phyloP scores from a whole-genome alignment of 2,329 filamentous ascomycete genomes.

The Ophiosphaerella narmari region DNA sequence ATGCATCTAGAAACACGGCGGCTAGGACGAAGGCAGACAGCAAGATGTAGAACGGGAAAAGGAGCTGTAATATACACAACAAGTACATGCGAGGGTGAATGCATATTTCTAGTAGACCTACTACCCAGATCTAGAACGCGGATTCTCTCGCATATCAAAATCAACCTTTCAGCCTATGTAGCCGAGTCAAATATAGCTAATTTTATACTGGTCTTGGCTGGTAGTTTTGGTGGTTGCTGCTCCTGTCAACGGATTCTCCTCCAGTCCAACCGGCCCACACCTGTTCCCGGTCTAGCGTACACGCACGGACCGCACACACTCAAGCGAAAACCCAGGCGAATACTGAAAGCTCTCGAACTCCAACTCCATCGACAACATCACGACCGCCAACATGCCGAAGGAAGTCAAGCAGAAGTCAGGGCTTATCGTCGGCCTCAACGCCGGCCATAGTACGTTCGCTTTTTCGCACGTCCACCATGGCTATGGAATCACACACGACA shows the following conservation, averaged over 20 bases:
- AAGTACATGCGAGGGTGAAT: too few species aligned
- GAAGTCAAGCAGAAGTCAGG: slow-evolving; percentile 60
- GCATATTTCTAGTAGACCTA: too few species aligned
- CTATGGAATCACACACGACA: slow-evolving; percentile 12
- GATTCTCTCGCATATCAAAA: too few species aligned
- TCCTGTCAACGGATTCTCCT: too few species aligned
- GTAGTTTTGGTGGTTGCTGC: too few species aligned
- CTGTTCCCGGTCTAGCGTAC: background rate
- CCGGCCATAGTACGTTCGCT: slow-evolving; percentile 65
- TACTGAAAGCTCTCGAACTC: slow-evolving; percentile 6
- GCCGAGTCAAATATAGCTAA: too few species aligned
- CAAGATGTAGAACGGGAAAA: slow-evolving; percentile 35
- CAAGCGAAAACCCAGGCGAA: background rate
- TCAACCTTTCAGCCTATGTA: too few species aligned
- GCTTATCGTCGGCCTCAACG: slow-evolving; percentile 66
- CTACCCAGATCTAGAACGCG: too few species aligned
- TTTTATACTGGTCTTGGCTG: too few species aligned
- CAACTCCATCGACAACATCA: slow-evolving; percentile 40
- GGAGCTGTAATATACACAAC: too few species aligned
- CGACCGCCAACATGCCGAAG: slow-evolving; percentile 55
- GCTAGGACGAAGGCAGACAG: slow-evolving; percentile 49
- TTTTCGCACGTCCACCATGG: slow-evolving; percentile 18
- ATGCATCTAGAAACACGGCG: slow-evolving; percentile 66
- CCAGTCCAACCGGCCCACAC: too few species aligned
- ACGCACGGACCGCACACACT: background rate